Percentiles rank a stretch among this genome's conserved stretches.
Conservation (phyloP, 768 basidiomycete genomes). For the Tulasnella sp. region DNA sequence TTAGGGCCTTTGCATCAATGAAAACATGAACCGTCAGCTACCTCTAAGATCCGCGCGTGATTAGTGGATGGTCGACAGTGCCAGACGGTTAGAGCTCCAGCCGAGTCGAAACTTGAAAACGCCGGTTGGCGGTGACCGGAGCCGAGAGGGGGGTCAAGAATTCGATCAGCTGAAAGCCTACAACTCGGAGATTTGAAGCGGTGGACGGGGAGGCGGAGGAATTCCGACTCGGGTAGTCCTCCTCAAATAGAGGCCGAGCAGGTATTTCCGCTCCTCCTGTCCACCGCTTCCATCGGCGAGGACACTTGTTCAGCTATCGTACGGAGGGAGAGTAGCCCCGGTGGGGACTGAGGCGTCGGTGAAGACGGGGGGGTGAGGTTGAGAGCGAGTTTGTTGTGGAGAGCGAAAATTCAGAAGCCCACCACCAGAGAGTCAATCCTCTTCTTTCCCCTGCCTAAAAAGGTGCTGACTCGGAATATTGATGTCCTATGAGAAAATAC, state of each 20-base stretch:
- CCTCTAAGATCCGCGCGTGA: too few species aligned
- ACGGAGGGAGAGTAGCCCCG: not conserved
- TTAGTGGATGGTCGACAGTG: too few species aligned
- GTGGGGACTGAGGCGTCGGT: not conserved
- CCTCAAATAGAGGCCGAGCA: not conserved
- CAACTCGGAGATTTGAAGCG: not conserved
- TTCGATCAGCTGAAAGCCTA: not conserved
- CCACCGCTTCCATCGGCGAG: not conserved
- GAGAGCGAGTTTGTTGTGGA: not conserved
- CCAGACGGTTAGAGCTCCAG: too few species aligned
- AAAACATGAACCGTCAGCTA: too few species aligned
- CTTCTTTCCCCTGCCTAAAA: not conserved
- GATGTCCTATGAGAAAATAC: not conserved
- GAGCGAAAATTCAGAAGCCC: too few species aligned
- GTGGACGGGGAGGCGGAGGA: constrained; percentile 18
- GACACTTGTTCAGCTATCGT: not conserved
- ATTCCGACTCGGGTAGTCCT: not conserved
- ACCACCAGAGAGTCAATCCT: too few species aligned
- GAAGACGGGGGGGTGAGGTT: not conserved
- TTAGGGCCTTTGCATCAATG: too few species aligned
- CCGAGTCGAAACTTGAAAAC: not conserved
- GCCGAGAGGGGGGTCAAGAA: not conserved
- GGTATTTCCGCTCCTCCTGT: not conserved
- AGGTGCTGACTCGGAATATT: not conserved
- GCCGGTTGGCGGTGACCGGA: not conserved